These are phyloP conservation scores for Globisporangium paroecandrum DNA, from an alignment of 352 stramenopile species.

Conservation along the genomic window DNA sequence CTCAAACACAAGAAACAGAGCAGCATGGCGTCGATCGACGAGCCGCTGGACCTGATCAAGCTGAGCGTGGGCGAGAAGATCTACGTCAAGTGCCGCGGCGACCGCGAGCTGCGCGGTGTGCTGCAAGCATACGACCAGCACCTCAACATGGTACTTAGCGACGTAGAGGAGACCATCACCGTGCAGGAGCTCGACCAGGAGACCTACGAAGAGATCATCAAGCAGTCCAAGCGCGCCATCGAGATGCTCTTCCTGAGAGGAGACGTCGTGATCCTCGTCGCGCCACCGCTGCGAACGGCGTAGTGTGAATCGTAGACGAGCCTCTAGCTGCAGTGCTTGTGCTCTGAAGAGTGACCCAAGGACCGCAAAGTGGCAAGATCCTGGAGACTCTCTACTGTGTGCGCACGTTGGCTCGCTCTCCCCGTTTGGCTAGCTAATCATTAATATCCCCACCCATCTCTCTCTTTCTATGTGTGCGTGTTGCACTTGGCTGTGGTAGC, in stretches of 20 bases:
- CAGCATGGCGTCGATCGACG: constrained; percentile 85
- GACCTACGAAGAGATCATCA: constrained; percentile 97
- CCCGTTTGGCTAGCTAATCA: constrained; percentile 8
- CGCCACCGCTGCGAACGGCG: constrained; percentile 92
- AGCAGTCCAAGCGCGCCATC: constrained; percentile 92
- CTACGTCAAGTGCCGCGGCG: constrained; percentile 98
- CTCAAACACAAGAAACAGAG: constrained; percentile 1
- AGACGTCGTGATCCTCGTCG: constrained; percentile 98
- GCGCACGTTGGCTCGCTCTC: neutral
- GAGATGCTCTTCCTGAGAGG: constrained; percentile 99
- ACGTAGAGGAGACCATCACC: constrained; percentile 99
- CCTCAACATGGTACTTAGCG: constrained; percentile 98
- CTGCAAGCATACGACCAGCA: constrained; percentile 99
- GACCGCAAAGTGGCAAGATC: neutral
- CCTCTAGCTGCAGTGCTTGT: neutral
- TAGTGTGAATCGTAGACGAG: constrained; percentile 19
- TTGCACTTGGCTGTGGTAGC: neutral
- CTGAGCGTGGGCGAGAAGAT: constrained; percentile 98
- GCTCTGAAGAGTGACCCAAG: neutral
- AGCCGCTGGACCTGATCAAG: constrained; percentile 98
- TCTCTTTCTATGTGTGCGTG: neutral
- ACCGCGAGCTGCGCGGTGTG: constrained; percentile 95
- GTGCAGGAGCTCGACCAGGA: constrained; percentile 96
- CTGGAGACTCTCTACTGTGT: neutral
- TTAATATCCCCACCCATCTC: constrained; percentile 12